Percentiles rank a stretch among this genome's conserved stretches.
phyloP scores from a whole-genome alignment of 2,329 filamentous ascomycete species.

The Colletotrichum kahawae region DNA sequence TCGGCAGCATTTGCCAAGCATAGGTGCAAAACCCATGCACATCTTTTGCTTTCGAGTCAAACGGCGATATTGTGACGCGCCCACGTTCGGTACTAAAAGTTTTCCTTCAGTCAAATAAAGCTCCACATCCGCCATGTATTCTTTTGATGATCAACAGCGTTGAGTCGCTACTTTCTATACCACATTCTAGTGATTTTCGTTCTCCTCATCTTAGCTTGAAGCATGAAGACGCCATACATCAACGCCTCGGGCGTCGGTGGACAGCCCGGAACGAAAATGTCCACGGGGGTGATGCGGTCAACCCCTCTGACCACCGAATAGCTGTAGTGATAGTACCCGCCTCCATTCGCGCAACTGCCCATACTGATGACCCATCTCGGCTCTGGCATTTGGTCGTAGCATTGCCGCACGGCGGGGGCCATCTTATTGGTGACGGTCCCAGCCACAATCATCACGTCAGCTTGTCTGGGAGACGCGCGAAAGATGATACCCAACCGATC shows the following conservation, averaged over 20 bases:
- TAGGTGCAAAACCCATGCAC: not conserved
- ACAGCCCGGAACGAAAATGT: slow-evolving; percentile 72
- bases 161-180: slow-evolving; percentile 49
- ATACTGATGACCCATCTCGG: slow-evolving; percentile 70
- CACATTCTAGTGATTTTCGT: slow-evolving; percentile 53
- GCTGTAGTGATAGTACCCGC: slow-evolving; percentile 77
- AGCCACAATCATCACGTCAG: slow-evolving; percentile 71
- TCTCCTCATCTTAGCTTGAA: slow-evolving; percentile 72
- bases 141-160: not conserved
- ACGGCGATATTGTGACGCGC: too few relatives aligned
- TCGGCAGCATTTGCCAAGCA: not conserved
- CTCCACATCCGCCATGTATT: not conserved
- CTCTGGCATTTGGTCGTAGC: slow-evolving; percentile 74
- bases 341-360: slow-evolving; percentile 74
- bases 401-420: slow-evolving; percentile 66
- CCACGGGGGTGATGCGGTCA: slow-evolving; percentile 70
- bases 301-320: slow-evolving; percentile 70
- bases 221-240: slow-evolving; percentile 65
- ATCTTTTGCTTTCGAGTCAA: too few relatives aligned
- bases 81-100: too few relatives aligned
- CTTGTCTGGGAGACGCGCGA: slow-evolving; percentile 67
- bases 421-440: slow-evolving; percentile 74
- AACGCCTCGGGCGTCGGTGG: slow-evolving; percentile 53
- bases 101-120: too few relatives aligned
- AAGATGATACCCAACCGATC: slow-evolving; percentile 71